These are phyloP conservation scores for Microcyclospora tardicrescens DNA, from an alignment of 2,329 filamentous ascomycete genomes.

Conservation along the genomic window DNA sequence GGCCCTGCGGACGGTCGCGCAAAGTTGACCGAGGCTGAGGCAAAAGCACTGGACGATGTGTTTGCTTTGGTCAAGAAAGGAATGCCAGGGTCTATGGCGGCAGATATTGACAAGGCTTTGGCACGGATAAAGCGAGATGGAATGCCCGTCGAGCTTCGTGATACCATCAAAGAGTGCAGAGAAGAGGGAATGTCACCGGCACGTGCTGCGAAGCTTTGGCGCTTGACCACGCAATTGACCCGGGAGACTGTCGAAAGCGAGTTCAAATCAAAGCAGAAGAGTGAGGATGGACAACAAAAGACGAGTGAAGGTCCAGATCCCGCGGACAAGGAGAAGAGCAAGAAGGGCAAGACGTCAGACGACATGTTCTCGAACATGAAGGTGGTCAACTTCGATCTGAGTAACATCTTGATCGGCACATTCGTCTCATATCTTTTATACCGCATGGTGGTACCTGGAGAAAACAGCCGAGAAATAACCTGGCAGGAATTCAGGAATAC, in stretches of 20 bases:
- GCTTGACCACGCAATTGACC: constrained; percentile 44
- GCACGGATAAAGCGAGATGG: constrained; percentile 53
- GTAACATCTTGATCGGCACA: constrained; percentile 43
- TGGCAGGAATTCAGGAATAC: constrained; percentile 94
- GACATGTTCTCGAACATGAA: constrained; percentile 25
- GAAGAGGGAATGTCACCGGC: constrained; percentile 44
- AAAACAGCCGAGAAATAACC: constrained; percentile 68
- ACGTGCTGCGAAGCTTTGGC: constrained; percentile 49
- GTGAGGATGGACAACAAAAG: constrained; percentile 16
- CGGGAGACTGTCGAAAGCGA: constrained; percentile 34
- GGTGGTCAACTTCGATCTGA: constrained; percentile 42
- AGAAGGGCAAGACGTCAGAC: constrained; percentile 23
- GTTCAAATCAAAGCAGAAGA: constrained; percentile 19
- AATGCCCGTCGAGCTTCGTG: constrained; percentile 54
- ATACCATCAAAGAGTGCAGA: constrained; percentile 45
- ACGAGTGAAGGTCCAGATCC: constrained; percentile 33
- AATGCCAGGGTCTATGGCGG: constrained; percentile 49
- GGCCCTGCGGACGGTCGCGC: constrained; percentile 21
- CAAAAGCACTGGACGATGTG: constrained; percentile 44
- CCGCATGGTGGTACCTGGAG: constrained; percentile 51
- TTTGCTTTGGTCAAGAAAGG: constrained; percentile 44
- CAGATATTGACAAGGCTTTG: constrained; percentile 47
- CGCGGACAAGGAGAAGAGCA: constrained; percentile 25
- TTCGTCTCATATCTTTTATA: constrained; percentile 52
- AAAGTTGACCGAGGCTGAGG: constrained; percentile 42